A percentile compares a stretch with the other conserved stretches of the same genome.
phyloP scores from a whole-genome alignment of 2,329 filamentous ascomycete species.

The Colletotrichum gigasporum region DNA sequence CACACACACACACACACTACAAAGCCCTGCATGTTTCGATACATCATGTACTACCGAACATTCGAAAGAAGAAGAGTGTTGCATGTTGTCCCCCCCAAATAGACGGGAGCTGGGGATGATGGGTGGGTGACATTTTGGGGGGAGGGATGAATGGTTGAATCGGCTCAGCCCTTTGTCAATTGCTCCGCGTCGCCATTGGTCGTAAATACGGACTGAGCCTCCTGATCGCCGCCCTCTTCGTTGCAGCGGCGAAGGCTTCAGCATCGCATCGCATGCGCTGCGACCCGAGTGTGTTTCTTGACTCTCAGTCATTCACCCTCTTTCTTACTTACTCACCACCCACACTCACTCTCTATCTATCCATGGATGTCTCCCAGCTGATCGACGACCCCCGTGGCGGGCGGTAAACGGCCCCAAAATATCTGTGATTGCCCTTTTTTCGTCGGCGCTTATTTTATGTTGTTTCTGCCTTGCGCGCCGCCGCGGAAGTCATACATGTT shows the following conservation, averaged over 20 bases:
- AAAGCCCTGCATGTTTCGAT: too few species aligned
- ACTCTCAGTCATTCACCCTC: neutral
- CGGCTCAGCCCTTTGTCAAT: neutral
- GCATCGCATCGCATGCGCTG: constrained; percentile 26
- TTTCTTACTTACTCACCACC: neutral
- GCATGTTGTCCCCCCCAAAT: constrained; percentile 4
- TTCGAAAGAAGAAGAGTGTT: neutral
- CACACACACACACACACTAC: too few species aligned
- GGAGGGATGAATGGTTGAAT: neutral
- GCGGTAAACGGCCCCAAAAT: neutral
- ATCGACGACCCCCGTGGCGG: too few species aligned
- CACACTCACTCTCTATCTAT: too few species aligned
- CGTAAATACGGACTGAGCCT: constrained; percentile 1
- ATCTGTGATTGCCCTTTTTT: neutral
- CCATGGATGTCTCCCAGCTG: too few species aligned
- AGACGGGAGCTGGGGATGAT: neutral
- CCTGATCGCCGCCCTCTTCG: constrained; percentile 11
- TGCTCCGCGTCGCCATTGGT: neutral
- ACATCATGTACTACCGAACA: too few species aligned
- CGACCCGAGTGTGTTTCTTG: neutral
- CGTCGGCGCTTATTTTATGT: constrained; percentile 4
- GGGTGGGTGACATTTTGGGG: constrained; percentile 15
- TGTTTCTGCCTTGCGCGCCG: neutral
- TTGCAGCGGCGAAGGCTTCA: constrained; percentile 19
- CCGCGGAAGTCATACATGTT: neutral